These are phyloP conservation scores for Vishniacozyma victoriae DNA, from an alignment of 768 basidiomycete species.

Conservation along the genomic window DNA sequence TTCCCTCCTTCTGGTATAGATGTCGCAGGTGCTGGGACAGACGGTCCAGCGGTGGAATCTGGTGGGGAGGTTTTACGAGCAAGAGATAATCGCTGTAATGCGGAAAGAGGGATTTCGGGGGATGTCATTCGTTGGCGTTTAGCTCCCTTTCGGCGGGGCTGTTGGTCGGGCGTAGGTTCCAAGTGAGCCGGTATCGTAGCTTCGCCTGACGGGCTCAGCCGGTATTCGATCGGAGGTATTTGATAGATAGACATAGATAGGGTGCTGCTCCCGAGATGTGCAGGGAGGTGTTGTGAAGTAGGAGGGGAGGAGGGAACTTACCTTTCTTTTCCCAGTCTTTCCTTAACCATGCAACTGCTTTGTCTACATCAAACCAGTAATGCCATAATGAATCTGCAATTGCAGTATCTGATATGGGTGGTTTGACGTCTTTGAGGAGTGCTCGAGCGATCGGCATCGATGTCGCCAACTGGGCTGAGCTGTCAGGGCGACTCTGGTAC, in stretches of 20 bases:
- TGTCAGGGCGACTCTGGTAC: background rate
- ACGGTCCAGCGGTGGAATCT: background rate
- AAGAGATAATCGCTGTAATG: constrained; percentile 52
- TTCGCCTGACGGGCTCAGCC: constrained; percentile 56
- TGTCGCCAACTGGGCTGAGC: constrained; percentile 58
- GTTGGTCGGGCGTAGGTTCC: constrained; percentile 48
- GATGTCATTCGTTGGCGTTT: constrained; percentile 5
- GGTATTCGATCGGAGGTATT: too few species aligned
- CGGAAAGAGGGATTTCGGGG: constrained; percentile 30
- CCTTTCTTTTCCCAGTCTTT: constrained; percentile 61
- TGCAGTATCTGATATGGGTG: constrained; percentile 65
- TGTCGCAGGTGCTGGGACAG: constrained; percentile 2
- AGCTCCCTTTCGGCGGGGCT: constrained; percentile 38
- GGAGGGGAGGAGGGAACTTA: constrained; percentile 49
- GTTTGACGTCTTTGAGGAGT: constrained; percentile 60
- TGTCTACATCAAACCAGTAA: constrained; percentile 74
- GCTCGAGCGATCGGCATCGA: constrained; percentile 64
- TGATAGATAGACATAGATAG: constrained; percentile 23
- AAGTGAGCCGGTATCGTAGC: constrained; percentile 50
- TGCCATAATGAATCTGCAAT: constrained; percentile 83
- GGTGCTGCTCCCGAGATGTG: too few species aligned
- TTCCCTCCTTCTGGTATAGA: constrained; percentile 16
- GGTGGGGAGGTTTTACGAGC: constrained; percentile 46
- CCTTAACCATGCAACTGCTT: constrained; percentile 66
- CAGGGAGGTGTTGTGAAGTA: too few species aligned